Conservation (phyloP, 1,284 basidiomycete species). For the Puccinia hordei region DNA sequence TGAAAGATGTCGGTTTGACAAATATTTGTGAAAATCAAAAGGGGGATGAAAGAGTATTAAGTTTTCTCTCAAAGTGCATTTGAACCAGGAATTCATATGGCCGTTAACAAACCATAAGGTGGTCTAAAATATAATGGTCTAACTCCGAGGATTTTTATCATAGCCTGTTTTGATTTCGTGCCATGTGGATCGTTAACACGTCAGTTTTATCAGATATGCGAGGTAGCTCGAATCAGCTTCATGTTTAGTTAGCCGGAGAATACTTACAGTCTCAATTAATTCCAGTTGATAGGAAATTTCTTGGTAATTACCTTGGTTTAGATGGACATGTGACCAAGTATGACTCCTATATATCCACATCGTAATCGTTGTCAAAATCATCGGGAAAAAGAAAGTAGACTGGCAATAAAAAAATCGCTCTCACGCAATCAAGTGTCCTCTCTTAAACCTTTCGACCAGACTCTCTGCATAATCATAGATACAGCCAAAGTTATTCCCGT, state of each 20-base stretch:
- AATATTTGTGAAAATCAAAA: no score
- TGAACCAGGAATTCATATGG: not conserved
- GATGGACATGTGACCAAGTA: constrained; percentile 56
- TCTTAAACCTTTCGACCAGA: constrained; percentile 53
- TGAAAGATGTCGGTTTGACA: not conserved
- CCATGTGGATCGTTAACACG: no score
- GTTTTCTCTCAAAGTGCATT: not conserved
- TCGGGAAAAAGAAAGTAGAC: not conserved
- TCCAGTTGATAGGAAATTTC: constrained; percentile 53
- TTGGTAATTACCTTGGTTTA: constrained; percentile 52
- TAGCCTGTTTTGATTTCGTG: constrained; percentile 52
- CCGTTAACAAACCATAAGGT: constrained; percentile 41
- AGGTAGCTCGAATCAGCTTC: no score
- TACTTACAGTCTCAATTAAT: not conserved
- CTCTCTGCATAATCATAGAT: constrained; percentile 55
- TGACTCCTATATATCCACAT: constrained; percentile 45
- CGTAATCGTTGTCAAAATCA: not conserved
- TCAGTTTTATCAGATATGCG: no score
- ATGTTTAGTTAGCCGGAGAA: not conserved
- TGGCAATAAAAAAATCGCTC: not conserved
- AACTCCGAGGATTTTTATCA: constrained; percentile 57
- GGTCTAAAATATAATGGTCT: constrained; percentile 56
- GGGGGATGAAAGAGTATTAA: not conserved
- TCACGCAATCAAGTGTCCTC: constrained; percentile 57
- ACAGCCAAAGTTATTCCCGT: constrained; percentile 57